Evolutionary conservation across 1,284 basidiomycete genomes (phyloP), one percentile per base, ranked within the genome.

Genomic region (Boletus mariae): DNA sequence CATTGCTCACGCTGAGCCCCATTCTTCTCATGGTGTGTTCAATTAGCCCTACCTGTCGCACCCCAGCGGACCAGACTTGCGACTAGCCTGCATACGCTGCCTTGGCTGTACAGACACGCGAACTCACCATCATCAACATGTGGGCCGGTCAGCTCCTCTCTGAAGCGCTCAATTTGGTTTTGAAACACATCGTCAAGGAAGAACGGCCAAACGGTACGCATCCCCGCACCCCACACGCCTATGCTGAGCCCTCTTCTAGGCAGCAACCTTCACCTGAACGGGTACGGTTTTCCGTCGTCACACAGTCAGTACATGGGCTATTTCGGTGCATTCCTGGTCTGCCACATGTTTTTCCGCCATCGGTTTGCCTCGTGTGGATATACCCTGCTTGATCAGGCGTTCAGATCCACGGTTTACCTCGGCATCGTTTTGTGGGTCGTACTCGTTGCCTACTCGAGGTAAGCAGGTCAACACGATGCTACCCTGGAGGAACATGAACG

Each of bases 221-320:
- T 52, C 48, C 20, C 11, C 5, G 23, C 34, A 23, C 20, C 17
- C 28, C 32, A 29, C 31, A 31, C 31, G 15, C 48, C 4, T 32
- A n/a, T 23, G 38, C 53, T 52, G 28, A 58, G 45, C 43, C 7
- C 35, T 13, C 8, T 28, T 31, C 25, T 9, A 68, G 67, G 47
- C 9, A 51, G 57, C 26, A n/a, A 47, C 17, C 10, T 67, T 25
- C 59, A 61, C 20, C 48, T 70, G 11, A 80, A 79, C 51, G 91
- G 92, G 7, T 94, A 92, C 63, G 91, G 90, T 11, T 94, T 94
- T 65, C 91, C 91, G 1, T 92, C 90, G 0, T 92, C 89, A 11
- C 91, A 94, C 64, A 89, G 88, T 64, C 91, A 94, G 69, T 93
- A 88, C 68, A 89, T 93, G 85, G 92, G 85, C 5, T 94, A 90